A percentile compares a stretch with the other conserved stretches of the same genome.
These are phyloP conservation scores for Barnettozyma populi DNA, from an alignment of 805 yeast species.

Conservation along the genomic window DNA sequence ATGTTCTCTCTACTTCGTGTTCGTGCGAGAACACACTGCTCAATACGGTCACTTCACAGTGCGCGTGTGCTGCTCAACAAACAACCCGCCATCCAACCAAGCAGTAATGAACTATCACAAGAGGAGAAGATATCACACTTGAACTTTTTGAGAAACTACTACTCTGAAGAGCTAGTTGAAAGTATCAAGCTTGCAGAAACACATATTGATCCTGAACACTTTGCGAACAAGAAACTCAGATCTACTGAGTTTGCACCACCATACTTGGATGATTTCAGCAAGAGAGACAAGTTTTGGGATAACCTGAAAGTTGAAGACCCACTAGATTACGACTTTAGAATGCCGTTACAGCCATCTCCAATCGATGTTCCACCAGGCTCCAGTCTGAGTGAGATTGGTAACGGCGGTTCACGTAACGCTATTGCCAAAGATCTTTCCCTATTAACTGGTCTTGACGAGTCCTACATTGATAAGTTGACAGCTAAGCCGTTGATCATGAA, in stretches of 20 bases:
- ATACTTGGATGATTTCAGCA: conserved; percentile 63
- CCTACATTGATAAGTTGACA: conserved; percentile 53
- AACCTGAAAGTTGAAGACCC: conserved; percentile 45
- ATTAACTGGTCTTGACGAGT: conserved; percentile 61
- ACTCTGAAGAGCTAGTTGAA: conserved; percentile 75
- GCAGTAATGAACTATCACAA: conserved; percentile 4
- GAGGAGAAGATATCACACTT: conserved; percentile 25
- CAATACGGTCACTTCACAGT: conserved; percentile 8
- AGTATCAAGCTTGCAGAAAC: conserved; percentile 80
- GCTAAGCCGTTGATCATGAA: conserved; percentile 68
- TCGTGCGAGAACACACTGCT: neutral
- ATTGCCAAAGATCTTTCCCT: conserved; percentile 51
- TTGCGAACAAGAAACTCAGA: conserved; percentile 36
- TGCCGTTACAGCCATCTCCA: conserved; percentile 56
- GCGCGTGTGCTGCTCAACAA: conserved; percentile 7
- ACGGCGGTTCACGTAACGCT: conserved; percentile 18
- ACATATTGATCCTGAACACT: conserved; percentile 60
- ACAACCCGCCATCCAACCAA: neutral
- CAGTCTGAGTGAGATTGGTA: conserved; percentile 23
- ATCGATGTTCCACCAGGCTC: conserved; percentile 49
- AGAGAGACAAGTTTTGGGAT: conserved; percentile 75
- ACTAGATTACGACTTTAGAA: conserved; percentile 40
- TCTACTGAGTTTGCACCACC: conserved; percentile 60
- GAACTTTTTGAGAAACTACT: conserved; percentile 56
- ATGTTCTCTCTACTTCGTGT: conserved; percentile 9